Evolutionary conservation across 495 filamentous ascomycete species (phyloP), one percentile per base, ranked within the genome.

Genomic region (Neurospora discreta): DNA sequence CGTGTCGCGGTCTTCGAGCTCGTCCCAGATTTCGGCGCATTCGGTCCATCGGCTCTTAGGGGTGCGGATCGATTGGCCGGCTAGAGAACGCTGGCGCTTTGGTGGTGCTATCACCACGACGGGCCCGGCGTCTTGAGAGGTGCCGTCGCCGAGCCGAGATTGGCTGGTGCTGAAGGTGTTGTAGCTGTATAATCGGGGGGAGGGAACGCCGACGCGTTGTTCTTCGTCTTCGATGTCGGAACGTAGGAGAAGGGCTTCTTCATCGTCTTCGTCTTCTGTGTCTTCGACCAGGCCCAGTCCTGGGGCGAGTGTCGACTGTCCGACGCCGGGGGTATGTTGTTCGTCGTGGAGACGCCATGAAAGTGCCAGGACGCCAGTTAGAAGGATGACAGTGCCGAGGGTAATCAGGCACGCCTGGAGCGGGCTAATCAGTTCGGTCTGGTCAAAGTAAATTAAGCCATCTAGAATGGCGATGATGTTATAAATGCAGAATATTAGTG

Each of bases 391-490:
- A 3, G 95, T 98, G 1, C 95, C 95, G 5, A 99, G 79, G 1
- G 93, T 87, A 71, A 99, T 97, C 65, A 98, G 89, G 26, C 89
- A 88, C 15, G 92, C 95, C 74, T 92, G 90, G 20, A 95, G 82
- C 2, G 88, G 83, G 20, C 88, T 85, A 52, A 99, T 87, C 70
- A 92, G 87, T 40, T 91, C 90, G 39, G 90, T 90, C 81, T 99
- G 96, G 68, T 88, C 87, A 84, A 98, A 99, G 81, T 99, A 99
- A 70, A 99, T 95, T 70, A 99, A 85, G 20, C 95, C 95, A 82
- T 99, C 96, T 73, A 98, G 84, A 74, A 98, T 99, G 72, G 95
- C 96, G 74, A 97, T 95, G 75, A 99, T 97, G 85, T 99, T 99
- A 85, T 98, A 99, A 74, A 98, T 90, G 88, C 95, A 99, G 82